Evolutionary conservation across 495 filamentous ascomycete species (phyloP), one percentile per base, ranked within the genome.

Genomic region (Talaromyces trachyspermus): DNA sequence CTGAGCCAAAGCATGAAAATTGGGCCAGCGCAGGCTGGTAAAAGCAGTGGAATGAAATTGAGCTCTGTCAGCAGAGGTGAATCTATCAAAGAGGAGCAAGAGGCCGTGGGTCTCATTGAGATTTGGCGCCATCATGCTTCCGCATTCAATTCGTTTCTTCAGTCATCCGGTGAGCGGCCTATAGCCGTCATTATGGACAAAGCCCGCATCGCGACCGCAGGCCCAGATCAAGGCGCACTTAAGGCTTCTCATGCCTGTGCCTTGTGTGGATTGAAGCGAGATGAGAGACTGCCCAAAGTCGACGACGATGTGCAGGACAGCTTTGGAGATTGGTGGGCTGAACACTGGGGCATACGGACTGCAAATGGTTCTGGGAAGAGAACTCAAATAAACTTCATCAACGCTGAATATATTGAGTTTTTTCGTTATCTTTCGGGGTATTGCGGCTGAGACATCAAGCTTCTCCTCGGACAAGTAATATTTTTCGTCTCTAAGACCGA

Each of bases 241-340:
- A 85, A 79, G 40, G 86, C 86, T 6, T 70, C 80, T 0, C 82
- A 84, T 61, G 74, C 79, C n/a, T 98, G 92, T 65, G 79, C 86
- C 43, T 72, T 98, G 18, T 98, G 92, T 66, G 88, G 88, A 2
- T 66, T 97, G 52, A 89, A 82, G 65, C 69, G 90, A 54, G 86
- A 94, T 36, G 92, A 98, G 68, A 72, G 90, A 27, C 68, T 96
- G 15, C 60, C 70, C 2, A 81, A 76, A 53, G 70, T 95, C 23
- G 90, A 95, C 62, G 70, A 82, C 22, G 70, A 80, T 46, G 83
- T 94, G 15, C 78, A 88, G 52, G 92, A 95, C 67, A 88, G 82
- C 62, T 90, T 95, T 69, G 88, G 87, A 30, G 89, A 96, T 64
- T 96, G 88, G 88, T 98, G 92, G 92, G 74, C 84, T 11, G 86